Evolutionary conservation across 352 stramenopile species (phyloP).

Genomic region (Blastocystis sp.): DNA sequence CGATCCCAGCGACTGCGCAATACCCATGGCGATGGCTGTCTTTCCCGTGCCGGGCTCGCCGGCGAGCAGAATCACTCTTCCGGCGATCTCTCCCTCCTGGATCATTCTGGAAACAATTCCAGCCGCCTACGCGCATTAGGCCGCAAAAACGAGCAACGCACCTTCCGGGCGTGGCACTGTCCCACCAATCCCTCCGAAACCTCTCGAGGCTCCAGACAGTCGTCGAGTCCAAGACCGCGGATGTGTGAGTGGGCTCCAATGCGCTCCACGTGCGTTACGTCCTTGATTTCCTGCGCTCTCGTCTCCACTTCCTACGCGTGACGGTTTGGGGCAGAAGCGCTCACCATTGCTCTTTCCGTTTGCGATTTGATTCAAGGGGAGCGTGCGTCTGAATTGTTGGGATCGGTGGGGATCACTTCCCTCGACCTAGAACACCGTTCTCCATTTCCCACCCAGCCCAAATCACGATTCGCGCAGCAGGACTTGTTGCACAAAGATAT

Average conservation of each 20-base stretch:
- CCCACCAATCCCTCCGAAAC: slow-evolving; percentile 93
- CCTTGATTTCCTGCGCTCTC: slow-evolving; percentile 81
- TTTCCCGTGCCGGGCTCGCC: slow-evolving; percentile 90
- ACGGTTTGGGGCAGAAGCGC: neutral
- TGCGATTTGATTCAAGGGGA: too few species aligned
- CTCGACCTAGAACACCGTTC: too few species aligned
- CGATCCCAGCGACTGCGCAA: slow-evolving; percentile 91
- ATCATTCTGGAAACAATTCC: slow-evolving; percentile 97
- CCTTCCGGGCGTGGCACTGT: slow-evolving; percentile 85
- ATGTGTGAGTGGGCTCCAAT: slow-evolving; percentile 98
- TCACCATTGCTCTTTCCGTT: too few species aligned
- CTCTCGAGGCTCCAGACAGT: slow-evolving; percentile 88
- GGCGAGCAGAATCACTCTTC: slow-evolving; percentile 89
- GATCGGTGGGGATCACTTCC: too few species aligned
- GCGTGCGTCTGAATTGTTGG: too few species aligned
- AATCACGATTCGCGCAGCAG: too few species aligned
- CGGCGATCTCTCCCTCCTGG: slow-evolving; percentile 93
- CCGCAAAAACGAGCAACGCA: slow-evolving; percentile 37
- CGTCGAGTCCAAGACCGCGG: slow-evolving; percentile 91
- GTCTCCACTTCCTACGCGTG: slow-evolving; percentile 68
- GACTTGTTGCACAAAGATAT: too few species aligned
- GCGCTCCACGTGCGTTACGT: slow-evolving; percentile 94
- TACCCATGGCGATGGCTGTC: slow-evolving; percentile 95
- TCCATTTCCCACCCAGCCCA: too few species aligned
- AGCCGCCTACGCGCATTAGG: slow-evolving; percentile 75